Base-by-base conservation (phyloP, 2,329 filamentous ascomycete species). In the Lachnellula subtilissima region DNA sequence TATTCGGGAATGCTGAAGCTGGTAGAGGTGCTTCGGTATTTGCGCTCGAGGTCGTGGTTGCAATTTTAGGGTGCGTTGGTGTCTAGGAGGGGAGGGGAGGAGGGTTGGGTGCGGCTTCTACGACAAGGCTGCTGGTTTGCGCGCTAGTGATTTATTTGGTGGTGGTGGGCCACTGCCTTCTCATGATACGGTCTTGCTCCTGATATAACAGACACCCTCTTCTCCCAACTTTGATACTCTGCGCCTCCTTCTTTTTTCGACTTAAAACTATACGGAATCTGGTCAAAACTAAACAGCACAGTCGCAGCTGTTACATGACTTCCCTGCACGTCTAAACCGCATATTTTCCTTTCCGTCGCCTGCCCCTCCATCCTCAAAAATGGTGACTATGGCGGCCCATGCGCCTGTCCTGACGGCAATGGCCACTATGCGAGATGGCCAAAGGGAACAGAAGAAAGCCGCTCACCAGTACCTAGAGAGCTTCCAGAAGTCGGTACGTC, bases 401-500 rank as follows among this genome's bases (percentile, higher is more conserved):
- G 78, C 79, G 75, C 89, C 90, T 69, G 90, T 99, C 65, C 80
- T 97, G 67, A 85, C 88, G 65, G 94, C 93, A 61, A 86, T 97
- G 75, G 83, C 86, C 70, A 94, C 92, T 61, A 96, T 99, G 92
- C 87, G 91, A 71, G 89, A 87, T 74, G 88, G 85, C 64, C 85
- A 93, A 70, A 83, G 88, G 69, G 82, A 87, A 63, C 84, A 89
- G 70, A 97, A 97, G 78, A 87, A 88, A 72, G 88, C 91, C 73
- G 92, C 91, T 58, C 92, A 97, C 71, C 86, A 93, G 71, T 99
- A 87, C 72, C 80, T 99, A 58, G 89, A 96, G 75, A 86, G 85
- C 66, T 99, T 97, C 75, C 94, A 99, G 82, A 99, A 99, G 84
- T 97, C 94, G 73, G 93, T 96, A 74, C 65, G 59, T 58, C 47